A percentile compares a stretch with the other conserved stretches of the same genome.
These are phyloP conservation scores for Auricularia heimuer DNA, from an alignment of 768 basidiomycete genomes.

Conservation along the genomic window DNA sequence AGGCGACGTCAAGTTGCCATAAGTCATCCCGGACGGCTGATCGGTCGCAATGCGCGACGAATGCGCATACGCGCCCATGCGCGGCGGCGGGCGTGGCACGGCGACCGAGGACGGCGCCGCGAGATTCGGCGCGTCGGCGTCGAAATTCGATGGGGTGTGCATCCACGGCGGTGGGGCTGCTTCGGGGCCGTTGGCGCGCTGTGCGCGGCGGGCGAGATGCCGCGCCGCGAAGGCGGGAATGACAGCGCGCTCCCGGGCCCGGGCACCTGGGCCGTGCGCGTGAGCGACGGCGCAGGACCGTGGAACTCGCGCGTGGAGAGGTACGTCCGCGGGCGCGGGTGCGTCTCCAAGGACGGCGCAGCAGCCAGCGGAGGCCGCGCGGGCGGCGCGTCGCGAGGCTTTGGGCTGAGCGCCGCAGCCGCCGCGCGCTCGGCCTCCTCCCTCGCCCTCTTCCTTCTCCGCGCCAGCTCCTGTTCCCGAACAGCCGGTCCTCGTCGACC, in stretches of 20 bases:
- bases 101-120: not conserved
- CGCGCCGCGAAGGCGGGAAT: not conserved
- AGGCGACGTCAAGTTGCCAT: not conserved
- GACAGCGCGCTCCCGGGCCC: not conserved
- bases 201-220: not conserved
- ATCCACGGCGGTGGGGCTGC: not conserved
- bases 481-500: slow-evolving; percentile 58
- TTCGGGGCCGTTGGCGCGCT: not conserved
- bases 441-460: slow-evolving; percentile 20
- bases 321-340: not conserved
- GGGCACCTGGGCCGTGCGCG: not conserved
- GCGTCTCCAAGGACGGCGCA: not conserved
- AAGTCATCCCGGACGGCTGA: not conserved
- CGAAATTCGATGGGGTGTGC: not conserved
- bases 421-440: slow-evolving; percentile 4
- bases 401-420: not conserved
- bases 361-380: not conserved
- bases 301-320: slow-evolving; percentile 1
- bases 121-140: not conserved
- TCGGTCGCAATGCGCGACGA: not conserved
- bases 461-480: slow-evolving; percentile 42
- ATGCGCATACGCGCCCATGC: not conserved
- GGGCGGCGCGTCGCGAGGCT: not conserved
- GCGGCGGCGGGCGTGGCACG: not conserved
- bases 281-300: not conserved